Conservation (phyloP, 2,329 filamentous ascomycete species). For the Cladosporium sp. region DNA sequence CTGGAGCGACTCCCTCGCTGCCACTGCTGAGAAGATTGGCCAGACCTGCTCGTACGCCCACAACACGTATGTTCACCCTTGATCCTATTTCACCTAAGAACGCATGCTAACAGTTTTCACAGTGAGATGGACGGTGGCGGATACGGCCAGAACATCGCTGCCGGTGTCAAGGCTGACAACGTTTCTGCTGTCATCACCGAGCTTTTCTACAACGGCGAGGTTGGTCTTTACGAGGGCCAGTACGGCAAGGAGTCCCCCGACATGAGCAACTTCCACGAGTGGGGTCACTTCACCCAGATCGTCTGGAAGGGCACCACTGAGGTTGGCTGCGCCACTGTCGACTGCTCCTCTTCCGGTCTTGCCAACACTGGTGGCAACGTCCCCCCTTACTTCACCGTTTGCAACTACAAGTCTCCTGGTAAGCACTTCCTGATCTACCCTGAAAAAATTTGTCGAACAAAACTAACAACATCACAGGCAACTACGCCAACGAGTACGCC, state of each 20-base stretch:
- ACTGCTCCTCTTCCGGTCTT: conserved; percentile 50
- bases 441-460: not conserved
- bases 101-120: conserved; percentile 28
- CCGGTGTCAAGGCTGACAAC: conserved; percentile 51
- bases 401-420: conserved; percentile 78
- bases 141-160: conserved; percentile 91
- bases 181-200: conserved; percentile 66
- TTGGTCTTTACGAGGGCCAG: conserved; percentile 46
- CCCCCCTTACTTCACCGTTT: conserved; percentile 69
- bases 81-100: not conserved
- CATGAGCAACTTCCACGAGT: conserved; percentile 56
- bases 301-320: conserved; percentile 59
- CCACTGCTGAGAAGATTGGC: conserved; percentile 59
- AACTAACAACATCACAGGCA: conserved; percentile 36
- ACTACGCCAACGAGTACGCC: conserved; percentile 49
- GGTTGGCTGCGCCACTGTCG: conserved; percentile 57
- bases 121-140: conserved; percentile 53
- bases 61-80: conserved; percentile 57
- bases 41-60: conserved; percentile 66
- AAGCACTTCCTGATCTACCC: conserved; percentile 32
- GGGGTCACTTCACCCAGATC: conserved; percentile 72
- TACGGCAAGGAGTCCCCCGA: conserved; percentile 48
- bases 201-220: conserved; percentile 84
- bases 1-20: conserved; percentile 61
- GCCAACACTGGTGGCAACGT: conserved; percentile 36